Conservation (phyloP, 805 yeast genomes). For the Cyberlindnera sargentensis region DNA sequence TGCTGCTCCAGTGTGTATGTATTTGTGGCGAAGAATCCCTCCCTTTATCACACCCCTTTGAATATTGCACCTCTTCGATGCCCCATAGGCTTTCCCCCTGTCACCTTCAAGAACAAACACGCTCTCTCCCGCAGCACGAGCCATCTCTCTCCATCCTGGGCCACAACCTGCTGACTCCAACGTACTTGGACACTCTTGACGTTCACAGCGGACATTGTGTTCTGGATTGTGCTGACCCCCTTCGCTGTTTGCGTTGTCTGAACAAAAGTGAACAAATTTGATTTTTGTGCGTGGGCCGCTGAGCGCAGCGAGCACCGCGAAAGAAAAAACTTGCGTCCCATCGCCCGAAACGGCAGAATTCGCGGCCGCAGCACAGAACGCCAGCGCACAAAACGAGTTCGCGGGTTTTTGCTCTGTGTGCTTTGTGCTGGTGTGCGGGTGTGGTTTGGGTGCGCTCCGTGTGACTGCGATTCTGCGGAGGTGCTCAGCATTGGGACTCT, state of each 20-base stretch:
- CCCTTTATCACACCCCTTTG: too few species aligned
- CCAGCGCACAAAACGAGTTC: slow-evolving; percentile 1
- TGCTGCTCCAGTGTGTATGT: too few species aligned
- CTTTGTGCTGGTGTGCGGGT: too few species aligned
- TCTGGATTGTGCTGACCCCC: slow-evolving; percentile 1
- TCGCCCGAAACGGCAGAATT: slow-evolving; percentile 9
- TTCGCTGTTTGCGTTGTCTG: slow-evolving; percentile 9
- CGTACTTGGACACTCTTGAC: slow-evolving; percentile 86
- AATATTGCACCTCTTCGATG: too few species aligned
- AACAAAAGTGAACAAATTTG: slow-evolving; percentile 18
- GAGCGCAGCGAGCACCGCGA: not conserved
- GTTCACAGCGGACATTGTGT: slow-evolving; percentile 49
- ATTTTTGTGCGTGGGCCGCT: slow-evolving; percentile 12
- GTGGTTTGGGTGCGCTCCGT: not conserved
- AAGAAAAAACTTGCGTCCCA: slow-evolving; percentile 10
- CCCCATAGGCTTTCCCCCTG: too few species aligned
- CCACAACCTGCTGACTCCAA: slow-evolving; percentile 14
- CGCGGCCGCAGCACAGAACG: slow-evolving; percentile 4
- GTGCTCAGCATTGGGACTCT: too few species aligned
- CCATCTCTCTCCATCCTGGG: not conserved
- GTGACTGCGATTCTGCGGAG: slow-evolving; percentile 10
- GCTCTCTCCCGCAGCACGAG: too few species aligned
- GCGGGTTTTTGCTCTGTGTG: not conserved
- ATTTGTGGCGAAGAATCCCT: too few species aligned
- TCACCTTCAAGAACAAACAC: too few species aligned